Evolutionary conservation across 2,329 filamentous ascomycete genomes (phyloP), one percentile per base, ranked within the genome.

Genomic region (Calycina herbarum): DNA sequence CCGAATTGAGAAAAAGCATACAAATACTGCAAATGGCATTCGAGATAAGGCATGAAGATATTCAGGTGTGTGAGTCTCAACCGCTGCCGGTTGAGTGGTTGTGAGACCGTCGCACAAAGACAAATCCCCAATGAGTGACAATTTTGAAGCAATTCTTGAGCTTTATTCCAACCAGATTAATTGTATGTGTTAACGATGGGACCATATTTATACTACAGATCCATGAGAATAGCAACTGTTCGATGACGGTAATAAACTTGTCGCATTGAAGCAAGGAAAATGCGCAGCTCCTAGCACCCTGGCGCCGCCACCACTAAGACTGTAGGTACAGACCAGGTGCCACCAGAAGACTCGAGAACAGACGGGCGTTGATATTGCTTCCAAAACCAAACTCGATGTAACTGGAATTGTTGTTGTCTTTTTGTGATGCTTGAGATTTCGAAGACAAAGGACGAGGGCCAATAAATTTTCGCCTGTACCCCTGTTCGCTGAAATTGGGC

Each of bases 391-490:
- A 20, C 27, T 24, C 20, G n/a, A 10, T 27, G 35, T 8, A 15
- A 51, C 5, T 24, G n/a, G 20, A 24, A 51, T 11, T 51, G 20
- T 24, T 51, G 20, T 51, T 24, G 20, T 24, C 6, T 24, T n/a
- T 51, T n/a, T 27, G 45, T 24, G 42, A n/a, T 45, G 42, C 45
- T 24, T 51, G 45, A 10, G 27, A 51, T 51, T 11, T 7, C 5
- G 4, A 5, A 20, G 2, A n/a, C 11, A 15, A 40, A 42, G n/a
- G 24, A 29, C 35, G 17, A 24, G 17, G 20, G 24, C 58, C 58
- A 42, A 59, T 59, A 27, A 27, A 27, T 59, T 40, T 27, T 42
- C 35, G 35, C 35, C n/a, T 29, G 58, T 13, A 51, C 45, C 45
- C 45, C 45, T 51, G 45, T 27, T 15, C 45, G 20, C 45, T 20